Conservation (phyloP, 2,329 filamentous ascomycete species). For the Fusarium burgessii region DNA sequence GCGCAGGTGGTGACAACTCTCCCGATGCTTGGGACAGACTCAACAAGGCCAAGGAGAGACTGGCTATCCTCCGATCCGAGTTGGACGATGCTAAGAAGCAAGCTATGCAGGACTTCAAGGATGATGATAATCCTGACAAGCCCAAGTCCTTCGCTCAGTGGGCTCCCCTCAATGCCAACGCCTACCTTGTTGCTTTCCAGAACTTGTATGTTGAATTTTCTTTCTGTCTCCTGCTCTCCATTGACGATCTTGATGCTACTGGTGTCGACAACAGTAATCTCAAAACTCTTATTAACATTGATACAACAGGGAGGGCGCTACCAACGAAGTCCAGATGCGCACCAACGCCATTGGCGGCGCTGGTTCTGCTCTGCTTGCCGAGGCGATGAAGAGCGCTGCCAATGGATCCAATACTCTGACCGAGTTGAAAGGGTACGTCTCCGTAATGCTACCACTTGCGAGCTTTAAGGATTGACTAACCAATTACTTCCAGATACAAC, state of each 20-base stretch:
- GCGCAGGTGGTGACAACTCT: neutral
- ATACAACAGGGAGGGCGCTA: neutral
- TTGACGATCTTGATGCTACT: no score
- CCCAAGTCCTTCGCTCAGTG: neutral
- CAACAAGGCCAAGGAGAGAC: neutral
- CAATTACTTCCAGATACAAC: neutral
- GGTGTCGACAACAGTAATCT: no score
- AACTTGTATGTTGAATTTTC: neutral
- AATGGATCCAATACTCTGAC: neutral
- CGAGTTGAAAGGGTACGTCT: neutral
- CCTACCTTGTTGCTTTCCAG: neutral
- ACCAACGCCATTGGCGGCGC: neutral
- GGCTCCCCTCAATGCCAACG: neutral
- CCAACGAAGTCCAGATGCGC: neutral
- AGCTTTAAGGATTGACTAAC: accelerated
- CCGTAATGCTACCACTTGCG: accelerated
- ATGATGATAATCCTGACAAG: neutral
- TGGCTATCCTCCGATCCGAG: neutral
- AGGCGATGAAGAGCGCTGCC: neutral
- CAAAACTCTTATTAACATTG: neutral
- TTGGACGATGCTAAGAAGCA: neutral
- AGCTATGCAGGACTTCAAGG: neutral
- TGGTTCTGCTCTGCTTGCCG: neutral
- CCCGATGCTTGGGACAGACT: neutral
- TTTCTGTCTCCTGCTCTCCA: no score